These are phyloP conservation scores for Claviceps citrina DNA, from an alignment of 2,329 filamentous ascomycete species.

Conservation along the genomic window DNA sequence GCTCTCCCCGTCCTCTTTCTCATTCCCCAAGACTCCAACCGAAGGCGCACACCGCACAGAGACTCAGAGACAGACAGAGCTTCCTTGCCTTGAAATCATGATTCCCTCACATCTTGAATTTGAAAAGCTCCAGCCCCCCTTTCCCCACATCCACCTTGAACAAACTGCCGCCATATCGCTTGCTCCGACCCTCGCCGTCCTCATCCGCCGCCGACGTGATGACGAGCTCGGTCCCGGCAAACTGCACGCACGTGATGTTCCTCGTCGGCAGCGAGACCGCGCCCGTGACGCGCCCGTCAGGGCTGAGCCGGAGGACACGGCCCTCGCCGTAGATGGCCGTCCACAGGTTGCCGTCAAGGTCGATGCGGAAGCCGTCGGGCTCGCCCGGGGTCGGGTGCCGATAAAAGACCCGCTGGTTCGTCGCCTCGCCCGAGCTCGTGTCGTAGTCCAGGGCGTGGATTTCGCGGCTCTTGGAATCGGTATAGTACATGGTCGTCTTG, in stretches of 20 bases:
- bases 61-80: no score
- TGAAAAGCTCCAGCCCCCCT: constrained; percentile 44
- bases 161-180: constrained; percentile 51
- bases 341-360: constrained; percentile 78
- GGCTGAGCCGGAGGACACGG: constrained; percentile 59
- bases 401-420: constrained; percentile 59
- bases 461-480: constrained; percentile 55
- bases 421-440: constrained; percentile 43
- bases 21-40: no score
- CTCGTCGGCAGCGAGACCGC: constrained; percentile 62
- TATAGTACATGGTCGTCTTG: constrained; percentile 64
- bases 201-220: constrained; percentile 64
- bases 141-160: constrained; percentile 68
- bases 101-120: constrained; percentile 39
- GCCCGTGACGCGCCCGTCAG: constrained; percentile 54
- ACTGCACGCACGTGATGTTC: constrained; percentile 67
- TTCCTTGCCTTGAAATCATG: neutral
- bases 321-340: constrained; percentile 68
- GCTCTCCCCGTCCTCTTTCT: neutral
- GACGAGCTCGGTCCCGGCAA: constrained; percentile 59
- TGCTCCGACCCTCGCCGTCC: constrained; percentile 44
- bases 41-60: no score
- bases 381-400: constrained; percentile 47
- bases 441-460: constrained; percentile 67
- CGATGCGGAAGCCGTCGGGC: constrained; percentile 75